Conservation (phyloP, 306 rosid genomes). For the Castanea mollissima region DNA sequence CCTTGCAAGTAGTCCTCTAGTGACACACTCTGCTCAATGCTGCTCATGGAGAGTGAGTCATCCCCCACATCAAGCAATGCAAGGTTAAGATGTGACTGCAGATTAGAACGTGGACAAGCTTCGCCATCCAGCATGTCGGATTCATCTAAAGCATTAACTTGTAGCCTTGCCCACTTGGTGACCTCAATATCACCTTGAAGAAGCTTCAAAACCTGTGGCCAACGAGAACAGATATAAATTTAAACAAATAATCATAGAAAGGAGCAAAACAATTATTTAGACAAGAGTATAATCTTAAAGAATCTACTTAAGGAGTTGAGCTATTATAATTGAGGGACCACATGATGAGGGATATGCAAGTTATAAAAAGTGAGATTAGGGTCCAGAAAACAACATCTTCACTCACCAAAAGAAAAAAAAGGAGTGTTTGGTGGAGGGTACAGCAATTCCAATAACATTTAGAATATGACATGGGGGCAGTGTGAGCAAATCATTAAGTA, state of each 20-base stretch:
- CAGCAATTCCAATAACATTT: too few relatives aligned
- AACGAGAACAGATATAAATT: constrained; percentile 9
- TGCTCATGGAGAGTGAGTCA: constrained; percentile 84
- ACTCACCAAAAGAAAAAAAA: too few relatives aligned
- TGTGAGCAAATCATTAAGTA: not conserved
- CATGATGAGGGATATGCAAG: constrained; percentile 23
- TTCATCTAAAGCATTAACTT: constrained; percentile 48
- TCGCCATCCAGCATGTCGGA: constrained; percentile 53
- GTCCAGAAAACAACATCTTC: constrained; percentile 7
- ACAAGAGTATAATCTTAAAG: constrained; percentile 12
- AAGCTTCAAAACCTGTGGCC: constrained; percentile 71
- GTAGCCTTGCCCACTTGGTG: constrained; percentile 79
- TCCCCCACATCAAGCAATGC: constrained; percentile 94
- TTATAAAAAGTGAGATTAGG: not conserved
- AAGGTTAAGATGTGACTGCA: constrained; percentile 82
- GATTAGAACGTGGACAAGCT: constrained; percentile 57
- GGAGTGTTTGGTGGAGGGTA: too few relatives aligned
- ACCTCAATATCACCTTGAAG: constrained; percentile 73
- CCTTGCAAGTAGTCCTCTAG: constrained; percentile 85
- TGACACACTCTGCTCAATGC: constrained; percentile 72
- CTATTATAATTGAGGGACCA: constrained; percentile 11
- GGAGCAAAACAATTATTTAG: constrained; percentile 1
- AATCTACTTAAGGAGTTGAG: not conserved
- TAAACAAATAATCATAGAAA: not conserved
- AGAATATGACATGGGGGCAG: too few relatives aligned